Evolutionary conservation across 2,329 filamentous ascomycete genomes (phyloP).

Genomic region (Pseudogymnoascus sp.): DNA sequence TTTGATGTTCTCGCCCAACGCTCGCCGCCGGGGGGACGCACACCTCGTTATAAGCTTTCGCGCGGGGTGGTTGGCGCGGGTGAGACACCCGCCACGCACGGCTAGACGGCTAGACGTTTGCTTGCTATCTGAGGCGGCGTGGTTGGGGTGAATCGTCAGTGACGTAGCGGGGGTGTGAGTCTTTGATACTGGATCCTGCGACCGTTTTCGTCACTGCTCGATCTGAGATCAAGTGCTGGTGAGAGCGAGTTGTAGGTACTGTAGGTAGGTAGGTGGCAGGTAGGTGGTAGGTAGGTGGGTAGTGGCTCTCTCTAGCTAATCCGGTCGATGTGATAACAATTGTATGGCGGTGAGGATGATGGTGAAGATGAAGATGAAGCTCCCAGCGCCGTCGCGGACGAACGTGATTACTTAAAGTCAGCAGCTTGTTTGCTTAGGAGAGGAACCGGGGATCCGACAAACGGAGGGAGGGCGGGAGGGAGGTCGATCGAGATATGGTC

Average conservation of each 20-base stretch:
- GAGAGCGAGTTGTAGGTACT: background rate
- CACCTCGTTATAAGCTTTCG: background rate
- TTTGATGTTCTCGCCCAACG: background rate
- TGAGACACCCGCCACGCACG: background rate
- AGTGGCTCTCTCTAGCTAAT: background rate
- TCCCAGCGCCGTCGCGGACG: background rate
- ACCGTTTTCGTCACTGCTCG: background rate
- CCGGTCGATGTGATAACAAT: too few species aligned
- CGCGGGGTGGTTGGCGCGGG: background rate
- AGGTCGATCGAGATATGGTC: background rate
- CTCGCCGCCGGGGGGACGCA: background rate
- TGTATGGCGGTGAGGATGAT: too few species aligned
- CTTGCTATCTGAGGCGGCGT: background rate
- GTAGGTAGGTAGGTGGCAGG: too few species aligned
- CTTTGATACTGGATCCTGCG: background rate
- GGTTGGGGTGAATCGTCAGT: background rate
- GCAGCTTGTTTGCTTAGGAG: background rate
- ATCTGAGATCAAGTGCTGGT: background rate
- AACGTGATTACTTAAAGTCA: background rate
- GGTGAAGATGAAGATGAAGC: background rate
- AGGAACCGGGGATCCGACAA: background rate
- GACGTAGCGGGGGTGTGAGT: background rate
- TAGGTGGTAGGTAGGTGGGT: background rate
- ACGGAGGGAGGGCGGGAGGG: background rate
- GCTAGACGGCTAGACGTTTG: background rate